These are phyloP conservation scores for Cladosporium sp. DNA, from an alignment of 2,329 filamentous ascomycete species.

Conservation along the genomic window DNA sequence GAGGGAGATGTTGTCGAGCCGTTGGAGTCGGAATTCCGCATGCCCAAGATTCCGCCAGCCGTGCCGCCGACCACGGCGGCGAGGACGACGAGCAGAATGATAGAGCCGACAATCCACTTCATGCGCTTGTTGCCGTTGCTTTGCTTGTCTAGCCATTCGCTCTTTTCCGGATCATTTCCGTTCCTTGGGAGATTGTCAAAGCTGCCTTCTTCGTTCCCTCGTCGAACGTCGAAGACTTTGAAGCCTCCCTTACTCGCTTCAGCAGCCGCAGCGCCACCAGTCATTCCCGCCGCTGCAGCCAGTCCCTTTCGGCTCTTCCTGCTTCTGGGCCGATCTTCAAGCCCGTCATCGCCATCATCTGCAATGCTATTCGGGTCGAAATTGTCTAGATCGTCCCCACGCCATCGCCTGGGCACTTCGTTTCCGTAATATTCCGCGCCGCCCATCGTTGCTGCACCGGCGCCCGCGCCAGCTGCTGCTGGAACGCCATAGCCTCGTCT, in stretches of 20 bases:
- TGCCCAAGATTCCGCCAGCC: conserved; percentile 65
- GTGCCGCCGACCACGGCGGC: conserved; percentile 71
- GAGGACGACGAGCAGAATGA: conserved; percentile 62
- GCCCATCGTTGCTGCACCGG: conserved; percentile 14
- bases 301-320: conserved; percentile 14
- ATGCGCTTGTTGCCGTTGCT: conserved; percentile 59
- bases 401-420: conserved; percentile 7
- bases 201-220: conserved; percentile 38
- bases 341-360: conserved; percentile 84
- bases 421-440: conserved; percentile 18
- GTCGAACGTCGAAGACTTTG: conserved; percentile 40
- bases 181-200: conserved; percentile 36
- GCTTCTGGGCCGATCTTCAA: conserved; percentile 46
- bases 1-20: conserved; percentile 20
- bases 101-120: conserved; percentile 63
- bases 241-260: conserved; percentile 9
- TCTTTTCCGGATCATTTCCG: conserved; percentile 55
- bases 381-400: conserved; percentile 25
- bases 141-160: conserved; percentile 59
- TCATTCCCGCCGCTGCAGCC: conserved; percentile 40
- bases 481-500: conserved; percentile 12
- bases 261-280: not conserved
- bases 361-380: conserved; percentile 75
- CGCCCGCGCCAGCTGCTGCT: conserved; percentile 8
- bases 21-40: conserved; percentile 37